A percentile compares a stretch with the other conserved stretches of the same genome.
Evolutionary conservation across 2,329 filamentous ascomycete genomes (phyloP).

Genomic region (Xylariaceae sp.): DNA sequence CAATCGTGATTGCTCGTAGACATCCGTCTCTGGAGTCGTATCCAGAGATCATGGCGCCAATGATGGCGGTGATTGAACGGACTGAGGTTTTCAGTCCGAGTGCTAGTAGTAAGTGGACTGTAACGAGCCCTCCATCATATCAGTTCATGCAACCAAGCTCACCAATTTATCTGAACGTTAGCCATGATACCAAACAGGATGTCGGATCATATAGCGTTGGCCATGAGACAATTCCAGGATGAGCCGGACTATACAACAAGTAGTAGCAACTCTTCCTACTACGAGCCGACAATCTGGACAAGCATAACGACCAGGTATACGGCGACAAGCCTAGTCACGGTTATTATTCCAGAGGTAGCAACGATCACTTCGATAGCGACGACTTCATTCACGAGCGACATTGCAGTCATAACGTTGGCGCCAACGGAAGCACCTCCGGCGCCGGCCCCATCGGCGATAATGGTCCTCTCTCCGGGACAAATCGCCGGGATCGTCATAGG

Average conservation of each 20-base stretch:
- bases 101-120: conserved; percentile 1
- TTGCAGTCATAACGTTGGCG: neutral
- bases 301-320: neutral
- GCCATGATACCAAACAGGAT: neutral
- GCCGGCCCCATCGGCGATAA: neutral
- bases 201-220: neutral
- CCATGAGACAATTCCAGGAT: neutral
- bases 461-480: neutral
- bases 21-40: neutral
- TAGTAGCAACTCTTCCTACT: neutral
- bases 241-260: conserved; percentile 7
- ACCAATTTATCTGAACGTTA: neutral
- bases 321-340: neutral
- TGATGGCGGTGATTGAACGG: neutral
- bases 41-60: neutral
- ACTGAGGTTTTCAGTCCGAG: neutral
- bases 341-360: conserved; percentile 9
- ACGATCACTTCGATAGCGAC: conserved; percentile 9
- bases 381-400: conserved; percentile 6
- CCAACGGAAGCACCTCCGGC: conserved; percentile 3
- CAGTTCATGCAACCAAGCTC: neutral
- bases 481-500: neutral
- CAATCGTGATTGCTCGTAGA: neutral
- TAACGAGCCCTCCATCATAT: neutral
- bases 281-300: neutral